These are phyloP conservation scores for Sporothrix schenckii DNA, from an alignment of 2,329 filamentous ascomycete genomes.

Conservation along the genomic window DNA sequence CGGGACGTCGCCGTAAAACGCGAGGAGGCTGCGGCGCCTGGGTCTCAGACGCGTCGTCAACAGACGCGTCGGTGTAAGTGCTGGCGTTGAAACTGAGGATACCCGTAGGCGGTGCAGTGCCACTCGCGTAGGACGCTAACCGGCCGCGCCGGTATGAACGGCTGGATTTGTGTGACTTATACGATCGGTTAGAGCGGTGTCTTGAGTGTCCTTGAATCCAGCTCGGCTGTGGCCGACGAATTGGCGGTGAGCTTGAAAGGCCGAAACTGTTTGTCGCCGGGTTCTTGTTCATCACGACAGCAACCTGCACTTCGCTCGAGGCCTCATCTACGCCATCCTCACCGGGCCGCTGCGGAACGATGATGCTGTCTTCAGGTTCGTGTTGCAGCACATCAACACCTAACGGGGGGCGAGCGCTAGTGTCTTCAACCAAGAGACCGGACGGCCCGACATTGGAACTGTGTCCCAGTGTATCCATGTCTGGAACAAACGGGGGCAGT, in stretches of 20 bases:
- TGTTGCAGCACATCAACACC: constrained; percentile 33
- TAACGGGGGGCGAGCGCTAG: constrained; percentile 11
- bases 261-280: constrained; percentile 21
- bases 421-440: neutral
- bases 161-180: constrained; percentile 50
- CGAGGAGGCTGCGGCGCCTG: constrained; percentile 58
- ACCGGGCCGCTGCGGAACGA: constrained; percentile 40
- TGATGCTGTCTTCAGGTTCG: constrained; percentile 41
- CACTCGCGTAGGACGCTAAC: constrained; percentile 64
- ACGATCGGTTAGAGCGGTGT: constrained; percentile 54
- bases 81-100: constrained; percentile 65
- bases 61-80: constrained; percentile 57
- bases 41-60: constrained; percentile 51
- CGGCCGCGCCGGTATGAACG: constrained; percentile 58
- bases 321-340: constrained; percentile 23
- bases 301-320: constrained; percentile 24
- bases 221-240: constrained; percentile 43
- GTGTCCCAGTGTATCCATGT: constrained; percentile 48
- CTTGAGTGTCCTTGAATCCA: constrained; percentile 48
- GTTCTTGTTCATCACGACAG: neutral
- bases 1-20: constrained; percentile 70
- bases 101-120: constrained; percentile 54
- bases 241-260: constrained; percentile 33
- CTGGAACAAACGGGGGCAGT: constrained; percentile 54
- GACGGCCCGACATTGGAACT: constrained; percentile 4